Evolutionary conservation across 495 filamentous ascomycete genomes (phyloP).

Genomic region (Cladorrhinum samala): DNA sequence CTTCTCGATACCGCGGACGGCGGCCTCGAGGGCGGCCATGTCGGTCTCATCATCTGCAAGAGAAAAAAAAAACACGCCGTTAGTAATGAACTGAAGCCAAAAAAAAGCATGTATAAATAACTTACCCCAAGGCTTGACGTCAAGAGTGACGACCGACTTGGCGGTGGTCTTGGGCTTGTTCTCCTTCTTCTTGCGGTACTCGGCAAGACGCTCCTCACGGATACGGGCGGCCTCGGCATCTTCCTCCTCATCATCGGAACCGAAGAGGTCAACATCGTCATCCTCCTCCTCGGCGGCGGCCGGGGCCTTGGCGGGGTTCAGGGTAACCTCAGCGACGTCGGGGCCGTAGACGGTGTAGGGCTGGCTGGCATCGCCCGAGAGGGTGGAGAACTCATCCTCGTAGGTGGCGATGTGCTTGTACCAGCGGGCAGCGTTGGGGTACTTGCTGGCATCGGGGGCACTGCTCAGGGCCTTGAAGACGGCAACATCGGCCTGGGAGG

Average conservation of each 20-base stretch:
- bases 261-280: constrained; percentile 85
- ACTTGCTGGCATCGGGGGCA: constrained; percentile 73
- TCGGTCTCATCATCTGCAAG: constrained; percentile 80
- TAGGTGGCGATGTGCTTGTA: constrained; percentile 96
- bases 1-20: constrained; percentile 80
- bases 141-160: constrained; percentile 91
- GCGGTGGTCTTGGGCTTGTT: constrained; percentile 81
- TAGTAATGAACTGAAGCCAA: not conserved
- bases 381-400: constrained; percentile 82
- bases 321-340: constrained; percentile 62
- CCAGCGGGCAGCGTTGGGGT: constrained; percentile 92
- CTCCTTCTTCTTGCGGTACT: constrained; percentile 97
- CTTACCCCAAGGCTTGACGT: constrained; percentile 99
- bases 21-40: constrained; percentile 71
- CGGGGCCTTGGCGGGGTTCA: constrained; percentile 84
- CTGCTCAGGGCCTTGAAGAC: constrained; percentile 82
- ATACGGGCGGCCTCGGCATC: constrained; percentile 76
- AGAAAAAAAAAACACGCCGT: no score
- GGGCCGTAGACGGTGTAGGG: constrained; percentile 87
- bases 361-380: constrained; percentile 86
- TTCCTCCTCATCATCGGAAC: constrained; percentile 84
- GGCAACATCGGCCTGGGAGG: constrained; percentile 93
- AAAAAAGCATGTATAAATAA: constrained; percentile 13
- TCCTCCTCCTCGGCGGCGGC: constrained; percentile 59
- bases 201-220: constrained; percentile 81